phyloP scores from a whole-genome alignment of 257 asterid species.

The Solanum neorickii region DNA sequence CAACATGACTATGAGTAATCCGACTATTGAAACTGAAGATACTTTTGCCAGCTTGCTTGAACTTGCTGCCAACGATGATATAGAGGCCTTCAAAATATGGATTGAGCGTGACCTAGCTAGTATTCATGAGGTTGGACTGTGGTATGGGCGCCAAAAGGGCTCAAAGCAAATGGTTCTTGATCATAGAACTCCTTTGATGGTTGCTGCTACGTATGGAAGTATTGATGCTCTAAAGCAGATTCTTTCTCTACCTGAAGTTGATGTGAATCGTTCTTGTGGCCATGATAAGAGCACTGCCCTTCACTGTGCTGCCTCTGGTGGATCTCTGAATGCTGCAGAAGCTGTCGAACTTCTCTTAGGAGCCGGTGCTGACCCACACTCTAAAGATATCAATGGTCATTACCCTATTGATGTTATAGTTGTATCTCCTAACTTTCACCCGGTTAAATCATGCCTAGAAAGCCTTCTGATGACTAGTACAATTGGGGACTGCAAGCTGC shows the following conservation, averaged over 20 bases:
- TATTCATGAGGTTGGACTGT: constrained; percentile 47
- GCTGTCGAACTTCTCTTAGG: not conserved
- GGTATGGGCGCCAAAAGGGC: constrained; percentile 75
- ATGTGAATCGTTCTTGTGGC: constrained; percentile 1
- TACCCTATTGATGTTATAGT: constrained; percentile 1
- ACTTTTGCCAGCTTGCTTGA: constrained; percentile 5
- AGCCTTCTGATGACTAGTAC: constrained; percentile 31
- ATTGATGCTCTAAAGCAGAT: constrained; percentile 1
- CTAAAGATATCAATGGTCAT: not conserved
- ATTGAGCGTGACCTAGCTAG: constrained; percentile 26
- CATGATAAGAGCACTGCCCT: constrained; percentile 10
- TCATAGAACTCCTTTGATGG: constrained; percentile 55
- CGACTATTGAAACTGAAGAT: not conserved
- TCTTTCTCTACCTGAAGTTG: constrained; percentile 2
- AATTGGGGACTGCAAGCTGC: constrained; percentile 14
- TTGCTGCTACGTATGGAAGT: constrained; percentile 5
- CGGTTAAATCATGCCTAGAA: constrained; percentile 30
- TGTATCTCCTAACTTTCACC: constrained; percentile 5
- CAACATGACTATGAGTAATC: constrained; percentile 21
- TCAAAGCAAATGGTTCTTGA: constrained; percentile 65
- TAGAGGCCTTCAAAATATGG: constrained; percentile 21
- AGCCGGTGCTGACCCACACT: constrained; percentile 3
- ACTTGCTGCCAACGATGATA: constrained; percentile 10
- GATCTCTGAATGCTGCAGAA: constrained; percentile 1
- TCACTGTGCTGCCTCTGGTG: constrained; percentile 8